Conservation (phyloP, 2,329 filamentous ascomycete species). For the Neoscytalidium dimidiatum region DNA sequence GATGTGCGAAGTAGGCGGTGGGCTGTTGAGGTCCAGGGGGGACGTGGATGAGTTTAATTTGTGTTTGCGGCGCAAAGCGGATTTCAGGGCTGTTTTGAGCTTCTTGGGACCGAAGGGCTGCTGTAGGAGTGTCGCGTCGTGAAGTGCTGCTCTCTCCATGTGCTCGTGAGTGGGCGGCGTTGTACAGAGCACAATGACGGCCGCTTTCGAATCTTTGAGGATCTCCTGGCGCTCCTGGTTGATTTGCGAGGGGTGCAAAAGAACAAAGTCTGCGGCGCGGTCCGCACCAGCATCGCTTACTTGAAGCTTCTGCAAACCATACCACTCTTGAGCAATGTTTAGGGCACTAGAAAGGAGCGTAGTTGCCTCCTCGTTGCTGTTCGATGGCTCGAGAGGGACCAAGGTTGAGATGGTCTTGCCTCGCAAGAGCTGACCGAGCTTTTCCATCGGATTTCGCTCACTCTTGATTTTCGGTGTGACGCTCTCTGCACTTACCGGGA, state of each 20-base stretch:
- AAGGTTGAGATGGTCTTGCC: neutral
- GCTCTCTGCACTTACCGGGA: slow-evolving; percentile 39
- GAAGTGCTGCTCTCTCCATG: neutral
- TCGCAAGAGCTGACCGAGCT: slow-evolving; percentile 12
- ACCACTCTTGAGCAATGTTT: neutral
- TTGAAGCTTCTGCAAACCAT: neutral
- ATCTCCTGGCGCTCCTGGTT: neutral
- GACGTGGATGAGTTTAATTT: neutral
- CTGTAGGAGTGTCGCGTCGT: neutral
- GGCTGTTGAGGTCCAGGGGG: neutral
- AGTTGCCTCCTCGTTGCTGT: neutral
- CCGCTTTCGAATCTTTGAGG: neutral
- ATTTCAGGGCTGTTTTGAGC: neutral
- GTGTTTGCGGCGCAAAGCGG: neutral
- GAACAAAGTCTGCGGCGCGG: neutral
- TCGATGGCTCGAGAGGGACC: too few relatives aligned
- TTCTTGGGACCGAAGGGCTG: neutral
- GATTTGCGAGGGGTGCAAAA: neutral
- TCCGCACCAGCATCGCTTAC: neutral
- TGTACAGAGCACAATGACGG: neutral
- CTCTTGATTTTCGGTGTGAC: neutral
- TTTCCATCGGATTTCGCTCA: slow-evolving; percentile 13
- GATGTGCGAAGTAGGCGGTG: neutral
- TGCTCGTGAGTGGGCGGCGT: neutral
- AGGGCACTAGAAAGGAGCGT: neutral